A percentile compares a stretch with the other conserved stretches of the same genome.
Evolutionary conservation across 495 filamentous ascomycete genomes (phyloP).

Genomic region (Filosporella fistucella): DNA sequence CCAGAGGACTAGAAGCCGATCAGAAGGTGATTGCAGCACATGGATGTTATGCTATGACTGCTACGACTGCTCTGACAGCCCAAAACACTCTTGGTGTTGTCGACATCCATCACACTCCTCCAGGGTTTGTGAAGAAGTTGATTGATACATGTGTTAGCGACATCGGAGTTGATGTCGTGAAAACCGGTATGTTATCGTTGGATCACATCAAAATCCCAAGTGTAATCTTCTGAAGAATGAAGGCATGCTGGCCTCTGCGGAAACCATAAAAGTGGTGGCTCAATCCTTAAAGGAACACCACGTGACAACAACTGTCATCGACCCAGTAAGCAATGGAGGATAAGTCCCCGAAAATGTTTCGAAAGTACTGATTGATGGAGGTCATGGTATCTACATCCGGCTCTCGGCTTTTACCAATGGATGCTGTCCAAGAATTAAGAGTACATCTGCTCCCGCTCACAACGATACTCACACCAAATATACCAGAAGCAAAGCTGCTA

Average conservation of each 20-base stretch:
- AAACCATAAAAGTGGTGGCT: conserved; percentile 71
- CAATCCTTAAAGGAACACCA: conserved; percentile 56
- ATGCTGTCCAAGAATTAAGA: conserved; percentile 62
- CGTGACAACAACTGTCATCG: conserved; percentile 65
- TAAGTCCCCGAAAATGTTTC: too few species aligned
- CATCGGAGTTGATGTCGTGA: conserved; percentile 84
- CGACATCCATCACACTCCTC: conserved; percentile 74
- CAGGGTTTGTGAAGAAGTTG: conserved; percentile 75
- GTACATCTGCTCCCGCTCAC: conserved; percentile 67
- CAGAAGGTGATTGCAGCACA: conserved; percentile 91
- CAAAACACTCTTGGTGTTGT: conserved; percentile 87
- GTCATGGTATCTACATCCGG: conserved; percentile 93
- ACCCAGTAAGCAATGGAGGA: conserved; percentile 59
- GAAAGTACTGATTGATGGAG: conserved; percentile 39
- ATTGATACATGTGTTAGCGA: conserved; percentile 80
- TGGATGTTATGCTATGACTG: conserved; percentile 91
- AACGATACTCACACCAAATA: conserved; percentile 84
- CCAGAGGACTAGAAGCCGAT: conserved; percentile 92
- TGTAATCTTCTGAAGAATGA: neutral
- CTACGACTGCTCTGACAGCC: conserved; percentile 91
- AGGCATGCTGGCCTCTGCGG: conserved; percentile 89
- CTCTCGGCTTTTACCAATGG: conserved; percentile 64
- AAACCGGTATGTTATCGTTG: conserved; percentile 58
- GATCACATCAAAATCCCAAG: neutral
- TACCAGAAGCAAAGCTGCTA: conserved; percentile 80